These are phyloP conservation scores for Tillandsia fasciculata DNA, from an alignment of 176 grass and related monocot genomes.

Conservation along the genomic window DNA sequence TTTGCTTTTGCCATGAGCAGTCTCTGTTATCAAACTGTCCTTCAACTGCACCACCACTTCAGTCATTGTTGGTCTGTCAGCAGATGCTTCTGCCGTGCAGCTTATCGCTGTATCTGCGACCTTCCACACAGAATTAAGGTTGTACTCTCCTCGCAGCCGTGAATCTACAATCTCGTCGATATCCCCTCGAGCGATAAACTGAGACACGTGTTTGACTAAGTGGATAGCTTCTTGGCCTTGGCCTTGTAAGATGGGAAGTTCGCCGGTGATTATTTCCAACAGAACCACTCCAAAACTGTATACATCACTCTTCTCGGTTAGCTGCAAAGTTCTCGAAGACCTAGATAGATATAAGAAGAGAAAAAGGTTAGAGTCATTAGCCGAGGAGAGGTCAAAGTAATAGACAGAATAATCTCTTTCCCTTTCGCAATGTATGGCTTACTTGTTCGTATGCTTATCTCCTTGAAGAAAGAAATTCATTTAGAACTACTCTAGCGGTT, in stretches of 20 bases:
- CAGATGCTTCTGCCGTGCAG: conserved; percentile 5
- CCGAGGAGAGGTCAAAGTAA: too few species aligned
- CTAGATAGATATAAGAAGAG: neutral
- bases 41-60: conserved; percentile 1
- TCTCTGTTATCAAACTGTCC: conserved; percentile 9
- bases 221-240: conserved; percentile 10
- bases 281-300: conserved; percentile 32
- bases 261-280: conserved; percentile 17
- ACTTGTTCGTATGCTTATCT: too few species aligned
- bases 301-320: conserved; percentile 25
- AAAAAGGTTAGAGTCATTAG: neutral
- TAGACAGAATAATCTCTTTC: too few species aligned
- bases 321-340: conserved; percentile 6
- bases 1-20: neutral
- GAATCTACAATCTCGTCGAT: conserved; percentile 4
- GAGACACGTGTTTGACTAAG: too few species aligned
- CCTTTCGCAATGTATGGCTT: too few species aligned
- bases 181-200: neutral
- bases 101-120: conserved; percentile 8
- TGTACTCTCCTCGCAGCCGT: neutral
- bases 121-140: conserved; percentile 17
- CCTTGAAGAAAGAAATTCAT: too few species aligned
- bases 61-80: conserved; percentile 24
- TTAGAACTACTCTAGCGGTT: too few species aligned
- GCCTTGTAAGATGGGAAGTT: neutral